Evolutionary conservation across 495 filamentous ascomycete species (phyloP).

Genomic region (Xylaria bambusicola): DNA sequence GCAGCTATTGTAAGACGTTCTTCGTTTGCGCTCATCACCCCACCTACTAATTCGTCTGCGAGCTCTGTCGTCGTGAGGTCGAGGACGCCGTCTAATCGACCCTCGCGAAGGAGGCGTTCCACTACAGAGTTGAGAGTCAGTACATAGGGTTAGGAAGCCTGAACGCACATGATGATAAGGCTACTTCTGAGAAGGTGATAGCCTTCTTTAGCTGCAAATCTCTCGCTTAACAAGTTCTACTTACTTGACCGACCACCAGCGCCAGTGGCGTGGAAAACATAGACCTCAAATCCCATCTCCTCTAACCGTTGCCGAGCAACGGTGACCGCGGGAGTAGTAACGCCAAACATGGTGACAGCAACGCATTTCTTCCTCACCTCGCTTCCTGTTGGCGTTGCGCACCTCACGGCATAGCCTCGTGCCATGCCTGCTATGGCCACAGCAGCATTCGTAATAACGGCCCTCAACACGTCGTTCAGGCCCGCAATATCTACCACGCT

Average conservation of each 20-base stretch:
- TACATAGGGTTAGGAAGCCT: background rate
- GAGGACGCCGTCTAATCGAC: slow-evolving; percentile 59
- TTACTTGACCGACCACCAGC: slow-evolving; percentile 57
- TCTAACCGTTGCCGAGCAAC: slow-evolving; percentile 49
- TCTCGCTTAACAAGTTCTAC: too few species aligned
- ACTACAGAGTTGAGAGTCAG: slow-evolving; percentile 36
- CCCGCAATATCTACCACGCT: slow-evolving; percentile 71
- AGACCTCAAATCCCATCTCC: slow-evolving; percentile 51
- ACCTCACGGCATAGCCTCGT: slow-evolving; percentile 39
- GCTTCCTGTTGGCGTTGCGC: background rate
- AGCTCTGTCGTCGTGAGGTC: slow-evolving; percentile 73
- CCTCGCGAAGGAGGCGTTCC: slow-evolving; percentile 61
- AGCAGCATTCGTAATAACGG: slow-evolving; percentile 62
- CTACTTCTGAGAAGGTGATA: too few species aligned
- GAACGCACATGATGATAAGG: too few species aligned
- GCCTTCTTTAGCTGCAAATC: too few species aligned
- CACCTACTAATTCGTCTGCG: slow-evolving; percentile 61
- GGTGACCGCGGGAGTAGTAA: slow-evolving; percentile 65
- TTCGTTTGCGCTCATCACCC: slow-evolving; percentile 59
- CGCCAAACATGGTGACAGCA: slow-evolving; percentile 73
- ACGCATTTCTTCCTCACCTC: slow-evolving; percentile 30
- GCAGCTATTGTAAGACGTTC: slow-evolving; percentile 56
- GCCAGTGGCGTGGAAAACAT: slow-evolving; percentile 70
- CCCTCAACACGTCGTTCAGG: slow-evolving; percentile 55
- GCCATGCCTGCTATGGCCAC: slow-evolving; percentile 61